phyloP scores from a whole-genome alignment of 23 red algal genomes.

The Gracilaria caudata region DNA sequence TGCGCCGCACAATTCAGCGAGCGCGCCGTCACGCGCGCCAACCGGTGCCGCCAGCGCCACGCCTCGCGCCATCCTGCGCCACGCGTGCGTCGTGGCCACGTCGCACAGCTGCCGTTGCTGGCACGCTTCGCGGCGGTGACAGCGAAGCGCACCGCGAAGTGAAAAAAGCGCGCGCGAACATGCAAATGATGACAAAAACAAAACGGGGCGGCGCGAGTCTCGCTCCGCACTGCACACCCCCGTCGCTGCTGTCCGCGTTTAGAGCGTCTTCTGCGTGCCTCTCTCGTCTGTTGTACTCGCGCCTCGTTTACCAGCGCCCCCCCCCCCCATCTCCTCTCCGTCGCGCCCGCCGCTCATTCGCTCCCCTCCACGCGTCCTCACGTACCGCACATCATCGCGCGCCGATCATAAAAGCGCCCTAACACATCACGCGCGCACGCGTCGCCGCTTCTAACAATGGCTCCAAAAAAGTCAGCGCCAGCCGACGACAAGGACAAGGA shows the following conservation, averaged over 20 bases:
- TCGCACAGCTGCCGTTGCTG: too few species aligned
- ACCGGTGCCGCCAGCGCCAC: too few species aligned
- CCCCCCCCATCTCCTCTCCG: not conserved
- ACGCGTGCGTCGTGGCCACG: too few species aligned
- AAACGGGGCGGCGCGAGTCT: too few species aligned
- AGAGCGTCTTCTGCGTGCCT: too few species aligned
- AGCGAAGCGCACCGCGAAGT: not conserved
- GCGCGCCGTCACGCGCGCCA: not conserved
- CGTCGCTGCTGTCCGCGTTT: too few species aligned
- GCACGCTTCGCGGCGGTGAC: not conserved
- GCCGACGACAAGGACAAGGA: constrained; percentile 26
- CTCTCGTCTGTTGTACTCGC: not conserved
- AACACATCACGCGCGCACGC: not conserved
- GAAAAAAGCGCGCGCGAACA: not conserved
- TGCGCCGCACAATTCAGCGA: not conserved
- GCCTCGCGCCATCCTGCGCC: too few species aligned
- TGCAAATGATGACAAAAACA: too few species aligned
- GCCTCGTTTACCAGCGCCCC: not conserved
- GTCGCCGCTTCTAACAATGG: too few species aligned
- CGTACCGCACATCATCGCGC: not conserved
- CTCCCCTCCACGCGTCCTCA: not conserved
- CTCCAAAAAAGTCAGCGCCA: constrained; percentile 8
- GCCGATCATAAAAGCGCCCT: not conserved
- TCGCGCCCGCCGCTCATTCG: not conserved
- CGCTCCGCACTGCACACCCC: not conserved